Evolutionary conservation across 768 basidiomycete genomes (phyloP).

Genomic region (Tulasnella sp.): DNA sequence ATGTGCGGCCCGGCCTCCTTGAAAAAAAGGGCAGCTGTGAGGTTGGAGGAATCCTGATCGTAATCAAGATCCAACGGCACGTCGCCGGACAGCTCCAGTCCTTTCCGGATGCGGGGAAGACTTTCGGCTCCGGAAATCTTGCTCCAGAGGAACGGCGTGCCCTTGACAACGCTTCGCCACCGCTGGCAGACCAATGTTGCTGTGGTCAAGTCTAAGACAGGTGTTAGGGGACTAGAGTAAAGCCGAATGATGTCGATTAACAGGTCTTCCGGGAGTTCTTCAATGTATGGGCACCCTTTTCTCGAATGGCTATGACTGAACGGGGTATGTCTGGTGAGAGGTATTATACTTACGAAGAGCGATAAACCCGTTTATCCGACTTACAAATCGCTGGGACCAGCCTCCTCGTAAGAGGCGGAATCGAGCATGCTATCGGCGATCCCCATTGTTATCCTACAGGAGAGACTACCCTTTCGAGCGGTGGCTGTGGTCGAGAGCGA

Average conservation of each 20-base stretch:
- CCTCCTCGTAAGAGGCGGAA: no score
- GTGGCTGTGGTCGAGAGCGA: no score
- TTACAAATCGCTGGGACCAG: no score
- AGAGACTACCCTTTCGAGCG: no score
- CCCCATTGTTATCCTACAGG: no score
- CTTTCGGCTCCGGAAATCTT: not conserved
- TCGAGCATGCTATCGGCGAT: no score
- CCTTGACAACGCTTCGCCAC: not conserved
- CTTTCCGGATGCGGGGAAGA: not conserved
- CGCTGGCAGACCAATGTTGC: not conserved
- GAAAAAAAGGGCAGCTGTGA: not conserved
- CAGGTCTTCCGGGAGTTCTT: not conserved
- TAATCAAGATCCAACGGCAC: not conserved
- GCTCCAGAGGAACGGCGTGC: not conserved
- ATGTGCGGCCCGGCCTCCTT: not conserved
- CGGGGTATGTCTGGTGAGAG: no score
- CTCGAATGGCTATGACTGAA: no score
- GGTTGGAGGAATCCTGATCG: not conserved
- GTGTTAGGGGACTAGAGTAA: not conserved
- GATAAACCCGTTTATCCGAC: no score
- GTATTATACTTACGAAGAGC: no score
- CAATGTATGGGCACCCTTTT: no score
- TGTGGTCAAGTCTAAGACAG: not conserved
- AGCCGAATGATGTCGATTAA: not conserved
- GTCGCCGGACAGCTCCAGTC: not conserved